Base-by-base conservation (phyloP, 129 eudicot genomes). In the Sambucus nigra region DNA sequence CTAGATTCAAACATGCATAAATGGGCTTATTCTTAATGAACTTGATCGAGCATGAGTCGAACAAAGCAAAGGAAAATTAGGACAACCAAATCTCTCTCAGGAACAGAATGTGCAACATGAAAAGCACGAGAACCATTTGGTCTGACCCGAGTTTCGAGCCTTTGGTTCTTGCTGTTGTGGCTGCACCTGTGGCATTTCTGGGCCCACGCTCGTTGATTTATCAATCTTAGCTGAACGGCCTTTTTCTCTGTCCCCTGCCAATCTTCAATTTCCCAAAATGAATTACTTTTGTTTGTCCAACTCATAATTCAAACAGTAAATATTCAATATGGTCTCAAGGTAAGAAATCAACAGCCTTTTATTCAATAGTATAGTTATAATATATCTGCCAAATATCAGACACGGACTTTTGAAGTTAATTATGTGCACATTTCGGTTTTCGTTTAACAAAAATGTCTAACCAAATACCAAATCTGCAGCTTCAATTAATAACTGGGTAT, bases 41-140 rank as follows among this genome's bases (percentile, higher is more conserved):
- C n/a, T n/a, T n/a, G 38, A 6, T 39, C 6, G 24, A 39, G 35
- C 61, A 39, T 23, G 50, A 45, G 10, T 45, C 38, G 9, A 49
- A 35, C n/a, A 25, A 55, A 27, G 62, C 38, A 2, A 7, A 12
- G 42, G 12, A 35, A 8, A 7, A 7, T 35, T 35, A 15, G 38
- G 42, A 7, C 5, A 1, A 35, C 13, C 42, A 12, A 8, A 8
- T 2, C 13, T 9, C 41, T 59, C 29, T 53, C 22, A 44, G 25
- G 29, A 52, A 49, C 69, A 52, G 32, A 31, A 68, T 4, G 66
- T 25, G 68, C 79, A 69, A 55, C 72, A 59, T 41, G 63, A n/a
- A 38, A 77, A 40, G 35, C 84, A 73, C 22, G 80, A 59, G 65
- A 73, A 73, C 76, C 76, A 72, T 18, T 32, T 51, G 31, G 53